phyloP scores from a whole-genome alignment of 1,284 basidiomycete species.

The Melanopsichium pennsylvanicum region DNA sequence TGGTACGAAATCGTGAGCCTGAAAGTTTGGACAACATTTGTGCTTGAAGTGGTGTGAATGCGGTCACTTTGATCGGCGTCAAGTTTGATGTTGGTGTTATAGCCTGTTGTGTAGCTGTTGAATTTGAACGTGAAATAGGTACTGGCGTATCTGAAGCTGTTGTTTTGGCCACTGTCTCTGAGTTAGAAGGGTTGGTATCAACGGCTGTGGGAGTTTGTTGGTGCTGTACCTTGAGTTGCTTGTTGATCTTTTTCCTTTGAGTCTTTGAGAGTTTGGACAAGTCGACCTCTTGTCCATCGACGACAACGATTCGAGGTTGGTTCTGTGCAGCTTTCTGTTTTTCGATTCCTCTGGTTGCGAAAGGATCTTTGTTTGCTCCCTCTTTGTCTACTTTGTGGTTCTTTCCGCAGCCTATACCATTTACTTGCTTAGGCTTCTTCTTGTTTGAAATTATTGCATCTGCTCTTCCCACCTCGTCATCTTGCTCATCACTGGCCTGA shows the following conservation, averaged over 20 bases:
- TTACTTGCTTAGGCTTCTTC: conserved; percentile 28
- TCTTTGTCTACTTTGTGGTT: conserved; percentile 8
- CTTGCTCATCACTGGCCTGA: conserved; percentile 17
- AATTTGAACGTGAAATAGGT: neutral
- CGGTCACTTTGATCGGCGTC: too few relatives aligned
- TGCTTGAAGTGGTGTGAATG: conserved; percentile 50
- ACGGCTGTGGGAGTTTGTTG: neutral
- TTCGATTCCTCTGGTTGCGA: conserved; percentile 31
- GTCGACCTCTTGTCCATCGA: conserved; percentile 25
- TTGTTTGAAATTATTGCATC: conserved; percentile 14
- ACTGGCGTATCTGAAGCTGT: neutral
- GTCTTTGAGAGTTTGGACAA: conserved; percentile 49
- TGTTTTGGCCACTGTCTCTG: neutral
- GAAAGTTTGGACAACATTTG: conserved; percentile 57
- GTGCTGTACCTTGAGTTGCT: conserved; percentile 35
- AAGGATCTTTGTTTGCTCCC: conserved; percentile 29
- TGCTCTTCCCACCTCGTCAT: conserved; percentile 30
- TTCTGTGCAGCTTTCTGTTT: conserved; percentile 32
- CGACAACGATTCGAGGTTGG: conserved; percentile 20
- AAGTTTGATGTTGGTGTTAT: too few relatives aligned
- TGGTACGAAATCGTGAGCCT: conserved; percentile 64
- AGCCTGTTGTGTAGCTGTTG: too few relatives aligned
- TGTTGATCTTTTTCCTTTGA: conserved; percentile 59
- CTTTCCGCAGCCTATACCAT: neutral
- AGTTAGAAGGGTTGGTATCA: neutral